These are phyloP conservation scores for Lophiotrema nucula DNA, from an alignment of 495 filamentous ascomycete genomes.

Conservation along the genomic window DNA sequence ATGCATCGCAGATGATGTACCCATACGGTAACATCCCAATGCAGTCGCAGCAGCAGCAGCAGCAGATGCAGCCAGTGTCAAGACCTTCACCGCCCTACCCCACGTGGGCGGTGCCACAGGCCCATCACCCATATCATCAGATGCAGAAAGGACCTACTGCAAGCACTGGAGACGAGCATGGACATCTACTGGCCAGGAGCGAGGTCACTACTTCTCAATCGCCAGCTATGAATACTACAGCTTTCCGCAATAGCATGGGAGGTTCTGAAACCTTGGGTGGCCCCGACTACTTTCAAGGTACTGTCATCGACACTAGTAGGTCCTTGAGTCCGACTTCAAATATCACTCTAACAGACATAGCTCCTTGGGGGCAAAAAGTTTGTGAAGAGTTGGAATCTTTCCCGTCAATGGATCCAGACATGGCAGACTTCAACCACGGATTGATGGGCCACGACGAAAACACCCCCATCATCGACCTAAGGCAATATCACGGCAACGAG, in stretches of 20 bases:
- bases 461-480: conserved; percentile 38
- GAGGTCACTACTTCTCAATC: conserved; percentile 21
- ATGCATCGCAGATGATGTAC: conserved; percentile 36
- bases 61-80: conserved; percentile 14
- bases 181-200: conserved; percentile 18
- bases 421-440: conserved; percentile 32
- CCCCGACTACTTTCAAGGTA: conserved; percentile 29
- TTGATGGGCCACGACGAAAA: conserved; percentile 35
- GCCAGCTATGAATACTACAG: conserved; percentile 13
- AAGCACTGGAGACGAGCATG: conserved; percentile 15
- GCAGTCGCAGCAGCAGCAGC: conserved; percentile 16
- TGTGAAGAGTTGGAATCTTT: conserved; percentile 37
- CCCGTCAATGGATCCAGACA: conserved; percentile 36
- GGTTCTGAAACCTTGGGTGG: conserved; percentile 6
- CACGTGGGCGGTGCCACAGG: conserved; percentile 30
- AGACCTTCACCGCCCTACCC: conserved; percentile 29
- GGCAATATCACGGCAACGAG: conserved; percentile 31
- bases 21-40: conserved; percentile 29
- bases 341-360: conserved; percentile 19
- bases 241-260: conserved; percentile 18
- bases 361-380: conserved; percentile 36
- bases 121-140: conserved; percentile 24
- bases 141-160: conserved; percentile 18
- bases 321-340: background rate
- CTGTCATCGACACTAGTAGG: conserved; percentile 33